Evolutionary conservation across 805 yeast species (phyloP), one percentile per base, ranked within the genome.

Genomic region (Wickerhamiella azyma): DNA sequence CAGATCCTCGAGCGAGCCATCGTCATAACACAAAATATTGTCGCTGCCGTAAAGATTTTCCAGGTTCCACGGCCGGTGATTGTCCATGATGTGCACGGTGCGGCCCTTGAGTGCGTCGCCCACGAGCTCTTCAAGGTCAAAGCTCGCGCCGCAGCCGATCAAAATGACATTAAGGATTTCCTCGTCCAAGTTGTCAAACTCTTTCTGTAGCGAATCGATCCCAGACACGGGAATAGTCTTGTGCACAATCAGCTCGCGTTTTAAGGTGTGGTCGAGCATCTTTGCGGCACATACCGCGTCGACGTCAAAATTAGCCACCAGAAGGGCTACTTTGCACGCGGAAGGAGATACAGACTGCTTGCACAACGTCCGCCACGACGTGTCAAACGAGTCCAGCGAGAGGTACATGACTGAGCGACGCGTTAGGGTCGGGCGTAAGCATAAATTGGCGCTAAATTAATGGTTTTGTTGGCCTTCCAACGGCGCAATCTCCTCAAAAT

Each of bases 31-130:
- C 5, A 59, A 48, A 5, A 92, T 75, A 51, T 76, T 70, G 9
- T 76, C 76, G 6, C 89, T 79, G 1, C 94, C 96, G 68, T 83
- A 88, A 40, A 92, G 57, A 59, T 92, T 92, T 60, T 88, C 95
- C 52, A 92, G 66, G 63, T 88, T 88, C 97, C 98, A 92, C 3
- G 98, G 99, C 52, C 97, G 68, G 53, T 83, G 92, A 2, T 94
- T 86, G 63, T 92, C 99, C 47, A 92, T 70, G 9, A 94, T 74
- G 56, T 85, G 94, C 2, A 89, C 73, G 47, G 71, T 75, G 52
- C 92, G 8, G 26, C 41, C 10, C 7, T 52, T 61, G 38, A 51
- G 57, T 24, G 57, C 60, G 10, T 35, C 51, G 2, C 65, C 63
- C 10, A 77, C 52, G 46, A 70, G 74, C 5, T 74, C 75, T 39